Percentiles rank a stretch among this genome's conserved stretches.
Conservation (phyloP, 75 land plant species). For the Adiantum capillusveneris region DNA sequence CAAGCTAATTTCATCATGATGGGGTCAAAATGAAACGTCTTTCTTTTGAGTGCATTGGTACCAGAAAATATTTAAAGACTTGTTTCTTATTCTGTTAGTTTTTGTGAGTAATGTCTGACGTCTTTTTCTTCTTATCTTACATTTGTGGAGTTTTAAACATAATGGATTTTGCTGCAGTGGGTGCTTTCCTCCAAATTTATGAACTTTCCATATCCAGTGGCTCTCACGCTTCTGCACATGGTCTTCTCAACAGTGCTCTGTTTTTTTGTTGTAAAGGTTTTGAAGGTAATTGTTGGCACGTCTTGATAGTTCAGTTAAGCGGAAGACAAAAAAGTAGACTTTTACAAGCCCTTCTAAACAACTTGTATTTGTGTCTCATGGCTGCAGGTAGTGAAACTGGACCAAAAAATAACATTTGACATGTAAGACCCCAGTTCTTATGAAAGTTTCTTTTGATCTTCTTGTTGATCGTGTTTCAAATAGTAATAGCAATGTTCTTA, state of each 20-base stretch:
- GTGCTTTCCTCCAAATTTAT: conserved; percentile 81
- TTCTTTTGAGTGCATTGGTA: too few species aligned
- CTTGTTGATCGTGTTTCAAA: too few species aligned
- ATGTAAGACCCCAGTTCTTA: neutral
- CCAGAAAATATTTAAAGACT: too few species aligned
- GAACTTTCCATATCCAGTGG: conserved; percentile 93
- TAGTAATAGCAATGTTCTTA: too few species aligned
- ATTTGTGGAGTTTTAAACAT: too few species aligned
- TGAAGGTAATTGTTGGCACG: conserved; percentile 75
- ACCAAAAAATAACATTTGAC: neutral
- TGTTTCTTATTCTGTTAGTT: too few species aligned
- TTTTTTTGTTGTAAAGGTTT: conserved; percentile 63
- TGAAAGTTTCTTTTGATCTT: neutral
- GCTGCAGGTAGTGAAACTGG: neutral
- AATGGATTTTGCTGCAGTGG: conserved; percentile 77
- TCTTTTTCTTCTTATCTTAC: too few species aligned
- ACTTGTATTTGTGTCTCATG: neutral
- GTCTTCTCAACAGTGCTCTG: conserved; percentile 86
- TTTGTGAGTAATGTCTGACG: too few species aligned
- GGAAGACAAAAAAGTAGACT: too few species aligned
- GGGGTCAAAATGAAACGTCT: too few species aligned
- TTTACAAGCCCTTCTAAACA: neutral
- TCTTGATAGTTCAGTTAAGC: too few species aligned
- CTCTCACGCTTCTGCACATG: conserved; percentile 90
- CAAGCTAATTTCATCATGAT: too few species aligned